Evolutionary conservation across 129 eudicot genomes (phyloP).

Genomic region (Flaveria linearis): DNA sequence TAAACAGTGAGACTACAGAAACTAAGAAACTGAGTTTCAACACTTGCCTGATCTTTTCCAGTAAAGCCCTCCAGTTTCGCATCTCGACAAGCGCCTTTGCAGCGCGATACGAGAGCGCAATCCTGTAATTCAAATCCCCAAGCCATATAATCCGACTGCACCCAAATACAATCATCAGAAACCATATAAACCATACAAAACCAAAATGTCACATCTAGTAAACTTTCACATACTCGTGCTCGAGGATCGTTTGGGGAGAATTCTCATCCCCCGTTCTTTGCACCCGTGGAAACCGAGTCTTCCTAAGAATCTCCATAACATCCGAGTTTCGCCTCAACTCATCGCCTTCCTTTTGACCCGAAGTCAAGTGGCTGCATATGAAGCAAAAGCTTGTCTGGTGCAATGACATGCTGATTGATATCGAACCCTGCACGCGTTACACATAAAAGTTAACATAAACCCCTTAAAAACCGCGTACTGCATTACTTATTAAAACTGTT

Average conservation of each 20-base stretch:
- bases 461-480: background rate
- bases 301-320: constrained; percentile 82
- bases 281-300: constrained; percentile 90
- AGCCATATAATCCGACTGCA: constrained; percentile 95
- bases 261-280: constrained; percentile 61
- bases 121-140: constrained; percentile 93
- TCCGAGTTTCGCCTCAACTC: constrained; percentile 84
- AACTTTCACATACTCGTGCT: constrained; percentile 69
- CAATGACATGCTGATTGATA: constrained; percentile 88
- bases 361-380: constrained; percentile 91
- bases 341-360: constrained; percentile 93
- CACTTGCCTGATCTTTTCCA: constrained; percentile 92
- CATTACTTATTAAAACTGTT: background rate
- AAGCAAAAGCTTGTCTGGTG: constrained; percentile 98
- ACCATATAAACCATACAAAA: constrained; percentile 2
- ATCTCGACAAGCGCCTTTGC: constrained; percentile 97
- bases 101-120: constrained; percentile 80
- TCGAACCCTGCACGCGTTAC: constrained; percentile 63
- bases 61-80: constrained; percentile 87
- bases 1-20: background rate
- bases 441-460: background rate
- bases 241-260: constrained; percentile 84
- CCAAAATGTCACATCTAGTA: background rate
- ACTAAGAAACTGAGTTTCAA: background rate
- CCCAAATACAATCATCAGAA: background rate